A percentile compares a stretch with the other conserved stretches of the same genome.
These are phyloP conservation scores for Populus hybrid DNA, from an alignment of 441 rosid genomes.

Conservation along the genomic window DNA sequence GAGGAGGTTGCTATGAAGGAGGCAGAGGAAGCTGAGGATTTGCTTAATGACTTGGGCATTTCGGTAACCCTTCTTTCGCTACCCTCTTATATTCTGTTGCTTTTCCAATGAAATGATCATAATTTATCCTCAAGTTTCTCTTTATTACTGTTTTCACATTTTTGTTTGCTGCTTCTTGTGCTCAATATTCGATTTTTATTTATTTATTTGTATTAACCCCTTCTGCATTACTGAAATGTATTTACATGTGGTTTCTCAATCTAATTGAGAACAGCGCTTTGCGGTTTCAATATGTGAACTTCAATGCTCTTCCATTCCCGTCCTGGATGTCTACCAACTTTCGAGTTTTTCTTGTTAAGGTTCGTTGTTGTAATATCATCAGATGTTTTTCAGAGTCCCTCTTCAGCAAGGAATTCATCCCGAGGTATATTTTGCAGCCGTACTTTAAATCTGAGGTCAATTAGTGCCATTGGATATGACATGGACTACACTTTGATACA, in stretches of 20 bases:
- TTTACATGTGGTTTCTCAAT: neutral
- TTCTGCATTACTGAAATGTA: neutral
- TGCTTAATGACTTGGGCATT: constrained; percentile 72
- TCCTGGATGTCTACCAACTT: neutral
- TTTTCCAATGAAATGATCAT: neutral
- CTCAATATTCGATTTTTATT: neutral
- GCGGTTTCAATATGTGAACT: neutral
- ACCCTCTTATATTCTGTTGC: neutral
- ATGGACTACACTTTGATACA: constrained; percentile 99
- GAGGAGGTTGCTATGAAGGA: constrained; percentile 81
- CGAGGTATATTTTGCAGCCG: constrained; percentile 95
- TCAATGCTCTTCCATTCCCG: neutral
- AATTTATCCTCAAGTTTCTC: neutral
- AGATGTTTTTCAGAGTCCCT: constrained; percentile 62
- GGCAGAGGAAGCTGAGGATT: constrained; percentile 69
- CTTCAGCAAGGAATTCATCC: constrained; percentile 71
- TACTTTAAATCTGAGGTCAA: constrained; percentile 88
- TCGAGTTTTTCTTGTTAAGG: neutral
- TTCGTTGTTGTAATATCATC: constrained; percentile 16
- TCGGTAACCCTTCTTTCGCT: constrained; percentile 40
- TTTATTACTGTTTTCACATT: too few species aligned
- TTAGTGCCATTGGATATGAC: constrained; percentile 95
- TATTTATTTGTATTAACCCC: neutral
- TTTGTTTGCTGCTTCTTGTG: neutral
- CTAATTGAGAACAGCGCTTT: neutral